These are phyloP conservation scores for Triticum timopheevii DNA, from an alignment of 176 grass and related monocot species.

Conservation along the genomic window DNA sequence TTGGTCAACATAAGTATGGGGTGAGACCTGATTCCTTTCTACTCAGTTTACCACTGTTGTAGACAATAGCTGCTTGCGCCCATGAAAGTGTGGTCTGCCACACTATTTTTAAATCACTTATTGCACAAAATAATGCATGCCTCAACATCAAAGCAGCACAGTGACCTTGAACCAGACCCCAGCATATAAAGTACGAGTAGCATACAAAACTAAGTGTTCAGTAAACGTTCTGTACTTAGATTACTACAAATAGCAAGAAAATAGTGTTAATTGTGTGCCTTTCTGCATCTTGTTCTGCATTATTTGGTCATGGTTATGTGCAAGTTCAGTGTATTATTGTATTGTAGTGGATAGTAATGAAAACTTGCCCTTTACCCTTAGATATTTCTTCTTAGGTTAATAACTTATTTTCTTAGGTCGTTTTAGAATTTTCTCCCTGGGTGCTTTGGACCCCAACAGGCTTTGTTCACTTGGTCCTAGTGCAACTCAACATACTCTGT, in stretches of 20 bases:
- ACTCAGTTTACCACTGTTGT: not conserved
- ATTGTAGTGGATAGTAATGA: not conserved
- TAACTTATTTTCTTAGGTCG: not conserved
- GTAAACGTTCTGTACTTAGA: not conserved
- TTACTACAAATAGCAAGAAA: not conserved
- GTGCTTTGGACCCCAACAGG: not conserved
- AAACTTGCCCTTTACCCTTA: not conserved
- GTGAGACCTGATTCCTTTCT: constrained; percentile 22
- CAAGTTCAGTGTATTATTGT: constrained; percentile 1
- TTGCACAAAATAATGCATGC: not conserved
- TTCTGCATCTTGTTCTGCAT: not conserved
- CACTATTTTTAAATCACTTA: not conserved
- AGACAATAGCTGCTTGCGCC: not conserved
- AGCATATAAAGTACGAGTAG: not conserved
- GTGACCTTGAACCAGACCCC: not conserved
- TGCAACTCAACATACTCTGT: not conserved
- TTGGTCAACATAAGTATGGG: constrained; percentile 30
- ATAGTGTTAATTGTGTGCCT: not conserved
- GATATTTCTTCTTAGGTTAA: constrained; percentile 1
- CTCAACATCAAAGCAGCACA: not conserved
- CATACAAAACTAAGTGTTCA: not conserved
- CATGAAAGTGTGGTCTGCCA: not conserved
- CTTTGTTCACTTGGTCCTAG: not conserved
- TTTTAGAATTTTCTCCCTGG: not conserved
- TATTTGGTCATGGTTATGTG: not conserved